Evolutionary conservation across 176 grass and related monocot species (phyloP).

Genomic region (Hsuehochloa calcarea): DNA sequence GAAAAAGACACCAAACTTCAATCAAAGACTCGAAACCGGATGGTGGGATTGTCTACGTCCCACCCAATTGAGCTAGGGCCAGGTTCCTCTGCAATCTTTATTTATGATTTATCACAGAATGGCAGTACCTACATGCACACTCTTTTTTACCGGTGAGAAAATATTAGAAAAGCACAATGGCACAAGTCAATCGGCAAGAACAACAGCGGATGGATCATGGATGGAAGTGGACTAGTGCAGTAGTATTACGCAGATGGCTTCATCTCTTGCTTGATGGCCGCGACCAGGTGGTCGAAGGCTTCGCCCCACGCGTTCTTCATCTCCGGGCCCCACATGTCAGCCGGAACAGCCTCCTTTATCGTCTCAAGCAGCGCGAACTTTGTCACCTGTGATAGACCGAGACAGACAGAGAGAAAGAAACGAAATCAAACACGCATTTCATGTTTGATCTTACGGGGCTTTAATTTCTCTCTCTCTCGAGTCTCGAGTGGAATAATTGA

Average conservation of each 20-base stretch:
- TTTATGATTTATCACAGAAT: not conserved
- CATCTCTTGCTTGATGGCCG: slow-evolving; percentile 79
- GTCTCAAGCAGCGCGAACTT: slow-evolving; percentile 70
- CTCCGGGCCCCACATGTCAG: slow-evolving; percentile 64
- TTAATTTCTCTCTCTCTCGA: not conserved
- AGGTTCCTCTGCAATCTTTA: not conserved
- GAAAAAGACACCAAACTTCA: no score
- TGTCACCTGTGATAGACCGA: slow-evolving; percentile 47
- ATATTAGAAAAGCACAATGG: not conserved
- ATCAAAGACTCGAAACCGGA: no score
- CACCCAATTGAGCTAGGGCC: no score
- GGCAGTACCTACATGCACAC: not conserved
- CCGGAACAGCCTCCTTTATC: slow-evolving; percentile 71
- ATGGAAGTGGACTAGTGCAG: not conserved
- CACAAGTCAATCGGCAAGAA: not conserved
- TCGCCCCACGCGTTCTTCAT: slow-evolving; percentile 73
- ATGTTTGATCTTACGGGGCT: not conserved
- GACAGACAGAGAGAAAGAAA: no score
- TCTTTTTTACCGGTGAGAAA: not conserved
- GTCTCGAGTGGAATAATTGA: no score
- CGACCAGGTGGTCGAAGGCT: slow-evolving; percentile 71
- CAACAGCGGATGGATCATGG: not conserved
- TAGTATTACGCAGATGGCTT: slow-evolving; percentile 40
- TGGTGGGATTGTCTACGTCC: no score
- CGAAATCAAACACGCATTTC: not conserved